Evolutionary conservation across 2,329 filamentous ascomycete species (phyloP).

Genomic region (Calonectria naviculata): DNA sequence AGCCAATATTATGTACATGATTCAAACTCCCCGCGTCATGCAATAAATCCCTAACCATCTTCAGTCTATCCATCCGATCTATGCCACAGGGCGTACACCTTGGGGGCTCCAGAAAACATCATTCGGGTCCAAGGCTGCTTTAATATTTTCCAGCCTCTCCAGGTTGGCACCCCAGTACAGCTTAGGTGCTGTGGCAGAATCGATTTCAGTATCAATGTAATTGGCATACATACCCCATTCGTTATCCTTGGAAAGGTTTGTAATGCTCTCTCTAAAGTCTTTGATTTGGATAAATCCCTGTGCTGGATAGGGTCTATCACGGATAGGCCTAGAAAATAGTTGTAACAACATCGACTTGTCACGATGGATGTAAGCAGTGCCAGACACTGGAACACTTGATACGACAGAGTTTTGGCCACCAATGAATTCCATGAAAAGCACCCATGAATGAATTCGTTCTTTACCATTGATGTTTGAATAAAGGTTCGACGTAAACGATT

Average conservation of each 20-base stretch:
- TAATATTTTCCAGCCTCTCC: conserved; percentile 45
- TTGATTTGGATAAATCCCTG: conserved; percentile 47
- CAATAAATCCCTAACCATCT: too few relatives aligned
- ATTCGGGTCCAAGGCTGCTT: conserved; percentile 47
- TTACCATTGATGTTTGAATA: conserved; percentile 25
- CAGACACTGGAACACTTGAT: conserved; percentile 33
- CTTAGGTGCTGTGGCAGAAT: conserved; percentile 42
- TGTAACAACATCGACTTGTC: conserved; percentile 62
- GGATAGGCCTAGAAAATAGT: conserved; percentile 52
- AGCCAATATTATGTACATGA: too few relatives aligned
- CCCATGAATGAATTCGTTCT: conserved; percentile 20
- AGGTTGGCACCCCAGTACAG: conserved; percentile 51
- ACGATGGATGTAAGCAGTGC: conserved; percentile 52
- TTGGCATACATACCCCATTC: conserved; percentile 55
- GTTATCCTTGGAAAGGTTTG: conserved; percentile 34
- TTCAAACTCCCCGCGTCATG: too few relatives aligned
- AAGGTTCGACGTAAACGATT: conserved; percentile 27
- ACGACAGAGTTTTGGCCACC: conserved; percentile 50
- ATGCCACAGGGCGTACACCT: conserved; percentile 28
- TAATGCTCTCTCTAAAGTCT: conserved; percentile 47
- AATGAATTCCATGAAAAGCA: conserved; percentile 41
- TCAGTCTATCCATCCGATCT: too few relatives aligned
- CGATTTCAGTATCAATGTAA: conserved; percentile 51
- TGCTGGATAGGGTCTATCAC: conserved; percentile 32
- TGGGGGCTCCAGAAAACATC: conserved; percentile 55